These are phyloP conservation scores for Lichtheimia ornata DNA, from an alignment of 371 early-diverging fungal genomes.

Conservation along the genomic window DNA sequence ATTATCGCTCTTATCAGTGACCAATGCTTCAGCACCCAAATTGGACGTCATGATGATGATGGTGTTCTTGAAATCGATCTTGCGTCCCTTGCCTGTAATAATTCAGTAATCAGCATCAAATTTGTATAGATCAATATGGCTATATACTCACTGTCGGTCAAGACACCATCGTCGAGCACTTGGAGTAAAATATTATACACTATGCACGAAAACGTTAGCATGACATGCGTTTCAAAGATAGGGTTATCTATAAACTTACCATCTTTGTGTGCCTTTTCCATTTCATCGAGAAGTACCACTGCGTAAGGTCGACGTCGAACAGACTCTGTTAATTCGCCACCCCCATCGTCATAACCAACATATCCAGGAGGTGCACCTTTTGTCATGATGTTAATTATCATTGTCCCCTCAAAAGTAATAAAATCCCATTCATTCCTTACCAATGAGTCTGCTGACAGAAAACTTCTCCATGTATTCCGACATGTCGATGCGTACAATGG, in stretches of 20 bases:
- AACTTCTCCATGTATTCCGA: slow-evolving; percentile 82
- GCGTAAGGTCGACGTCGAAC: slow-evolving; percentile 88
- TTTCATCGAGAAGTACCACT: slow-evolving; percentile 92
- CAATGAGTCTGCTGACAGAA: slow-evolving; percentile 14
- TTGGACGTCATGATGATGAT: slow-evolving; percentile 94
- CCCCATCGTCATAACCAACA: slow-evolving; percentile 82
- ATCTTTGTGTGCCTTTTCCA: slow-evolving; percentile 90
- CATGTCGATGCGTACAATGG: slow-evolving; percentile 92
- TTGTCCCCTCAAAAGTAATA: background rate
- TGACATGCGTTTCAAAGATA: background rate
- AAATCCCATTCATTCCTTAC: background rate
- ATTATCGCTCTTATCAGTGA: slow-evolving; percentile 46
- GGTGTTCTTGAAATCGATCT: slow-evolving; percentile 90
- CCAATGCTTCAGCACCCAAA: slow-evolving; percentile 74
- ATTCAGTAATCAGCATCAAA: background rate
- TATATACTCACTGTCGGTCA: slow-evolving; percentile 70
- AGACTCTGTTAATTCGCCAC: slow-evolving; percentile 91
- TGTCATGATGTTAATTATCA: slow-evolving; percentile 60
- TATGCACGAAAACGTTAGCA: slow-evolving; percentile 15
- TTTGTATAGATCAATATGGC: background rate
- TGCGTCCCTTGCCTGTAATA: slow-evolving; percentile 66
- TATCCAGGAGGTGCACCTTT: slow-evolving; percentile 93
- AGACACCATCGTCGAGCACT: slow-evolving; percentile 90
- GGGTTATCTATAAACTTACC: slow-evolving; percentile 15
- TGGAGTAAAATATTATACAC: slow-evolving; percentile 80